A percentile compares a stretch with the other conserved stretches of the same genome.
These are phyloP conservation scores for Amphirosellinia nigrospora DNA, from an alignment of 495 filamentous ascomycete species.

Conservation along the genomic window DNA sequence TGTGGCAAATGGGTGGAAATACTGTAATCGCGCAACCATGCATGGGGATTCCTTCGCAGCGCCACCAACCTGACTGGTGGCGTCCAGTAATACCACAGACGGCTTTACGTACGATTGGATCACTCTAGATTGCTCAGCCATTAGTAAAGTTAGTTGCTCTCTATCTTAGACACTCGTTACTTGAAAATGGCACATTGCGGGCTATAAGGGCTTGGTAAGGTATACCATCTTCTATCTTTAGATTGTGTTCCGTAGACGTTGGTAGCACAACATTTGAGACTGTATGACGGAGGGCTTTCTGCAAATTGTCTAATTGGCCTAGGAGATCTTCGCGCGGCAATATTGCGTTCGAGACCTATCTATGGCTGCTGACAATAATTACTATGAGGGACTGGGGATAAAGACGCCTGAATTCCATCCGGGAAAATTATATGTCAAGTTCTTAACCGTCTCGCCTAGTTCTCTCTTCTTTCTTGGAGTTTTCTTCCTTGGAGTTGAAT, in stretches of 20 bases:
- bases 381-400: background rate
- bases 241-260: too few species aligned
- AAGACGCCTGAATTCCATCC: background rate
- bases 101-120: background rate
- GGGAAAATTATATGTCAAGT: background rate
- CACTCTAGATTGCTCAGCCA: background rate
- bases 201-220: background rate
- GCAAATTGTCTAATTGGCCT: background rate
- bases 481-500: background rate
- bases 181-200: background rate
- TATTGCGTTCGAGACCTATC: background rate
- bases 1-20: too few species aligned
- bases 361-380: background rate
- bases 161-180: background rate
- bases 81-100: background rate
- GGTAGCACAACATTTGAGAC: background rate
- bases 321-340: background rate
- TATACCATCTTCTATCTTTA: too few species aligned
- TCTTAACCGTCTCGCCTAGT: background rate
- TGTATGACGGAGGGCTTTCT: background rate
- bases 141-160: background rate
- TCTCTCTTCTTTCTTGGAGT: too few species aligned
- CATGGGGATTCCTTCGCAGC: too few species aligned
- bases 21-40: too few species aligned
- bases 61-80: background rate